Evolutionary conservation across 768 basidiomycete species (phyloP).

Genomic region (Tephrocybe sp.): DNA sequence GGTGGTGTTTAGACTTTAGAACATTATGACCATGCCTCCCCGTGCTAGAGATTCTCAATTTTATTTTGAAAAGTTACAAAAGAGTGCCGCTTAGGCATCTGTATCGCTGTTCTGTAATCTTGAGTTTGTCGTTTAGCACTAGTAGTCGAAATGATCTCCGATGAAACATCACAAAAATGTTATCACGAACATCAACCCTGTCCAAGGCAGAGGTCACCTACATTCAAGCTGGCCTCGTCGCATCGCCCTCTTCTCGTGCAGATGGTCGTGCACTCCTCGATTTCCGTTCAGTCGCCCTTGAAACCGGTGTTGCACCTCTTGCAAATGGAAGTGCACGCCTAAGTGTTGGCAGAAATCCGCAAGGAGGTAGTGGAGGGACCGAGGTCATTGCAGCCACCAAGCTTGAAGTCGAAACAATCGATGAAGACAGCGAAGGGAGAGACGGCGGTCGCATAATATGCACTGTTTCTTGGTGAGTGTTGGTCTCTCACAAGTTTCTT

Average conservation of each 20-base stretch:
- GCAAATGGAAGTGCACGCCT: constrained; percentile 84
- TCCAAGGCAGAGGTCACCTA: constrained; percentile 84
- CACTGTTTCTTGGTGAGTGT: constrained; percentile 71
- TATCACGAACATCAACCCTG: constrained; percentile 21
- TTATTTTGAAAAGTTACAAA: too few species aligned
- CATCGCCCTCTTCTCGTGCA: constrained; percentile 59
- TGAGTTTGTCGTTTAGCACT: too few species aligned
- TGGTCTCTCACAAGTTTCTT: neutral
- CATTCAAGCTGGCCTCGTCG: constrained; percentile 62
- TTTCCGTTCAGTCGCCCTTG: constrained; percentile 67
- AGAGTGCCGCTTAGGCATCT: too few species aligned
- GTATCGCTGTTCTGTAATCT: too few species aligned
- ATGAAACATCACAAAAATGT: too few species aligned
- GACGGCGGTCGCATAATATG: constrained; percentile 65
- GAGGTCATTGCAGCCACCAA: constrained; percentile 78
- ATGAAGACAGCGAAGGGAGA: constrained; percentile 34
- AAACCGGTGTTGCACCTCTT: constrained; percentile 75
- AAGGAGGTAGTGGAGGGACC: constrained; percentile 62
- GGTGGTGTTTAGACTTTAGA: constrained; percentile 11
- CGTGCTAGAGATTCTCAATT: too few species aligned
- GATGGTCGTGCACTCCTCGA: constrained; percentile 72
- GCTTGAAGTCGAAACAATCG: constrained; percentile 70
- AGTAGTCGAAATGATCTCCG: too few species aligned
- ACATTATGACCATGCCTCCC: too few species aligned
- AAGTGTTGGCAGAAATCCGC: constrained; percentile 58